A percentile compares a stretch with the other conserved stretches of the same genome.
Conservation (phyloP, 352 stramenopile species). For the Blastocystis sp. region DNA sequence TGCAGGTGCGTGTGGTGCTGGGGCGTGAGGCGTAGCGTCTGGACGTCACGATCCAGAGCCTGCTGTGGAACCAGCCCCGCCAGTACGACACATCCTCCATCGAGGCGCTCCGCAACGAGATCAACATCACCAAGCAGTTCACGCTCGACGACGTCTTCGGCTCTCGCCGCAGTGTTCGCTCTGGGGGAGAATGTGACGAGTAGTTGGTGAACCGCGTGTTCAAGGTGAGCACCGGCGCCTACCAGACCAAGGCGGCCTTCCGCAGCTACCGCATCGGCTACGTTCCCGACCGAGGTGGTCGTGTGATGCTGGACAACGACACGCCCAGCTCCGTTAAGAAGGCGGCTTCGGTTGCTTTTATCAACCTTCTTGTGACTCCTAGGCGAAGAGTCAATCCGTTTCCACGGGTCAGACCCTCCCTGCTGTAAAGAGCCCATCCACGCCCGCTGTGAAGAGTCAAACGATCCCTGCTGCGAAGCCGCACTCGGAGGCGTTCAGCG, state of each 20-base stretch:
- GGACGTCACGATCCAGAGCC: constrained; percentile 64
- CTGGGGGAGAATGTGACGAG: neutral
- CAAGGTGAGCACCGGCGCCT: constrained; percentile 27
- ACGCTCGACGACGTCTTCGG: constrained; percentile 26
- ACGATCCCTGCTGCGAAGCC: neutral
- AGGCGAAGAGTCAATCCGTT: neutral
- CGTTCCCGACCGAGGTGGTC: constrained; percentile 53
- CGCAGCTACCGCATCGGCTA: constrained; percentile 1
- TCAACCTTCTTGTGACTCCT: neutral
- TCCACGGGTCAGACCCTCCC: neutral
- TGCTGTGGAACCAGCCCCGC: constrained; percentile 31
- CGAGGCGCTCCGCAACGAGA: constrained; percentile 55
- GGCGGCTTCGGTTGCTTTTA: neutral
- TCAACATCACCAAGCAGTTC: constrained; percentile 50
- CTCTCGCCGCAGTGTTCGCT: constrained; percentile 11
- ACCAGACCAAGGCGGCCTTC: constrained; percentile 42
- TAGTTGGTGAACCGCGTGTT: constrained; percentile 61
- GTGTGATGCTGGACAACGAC: constrained; percentile 13
- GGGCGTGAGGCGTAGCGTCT: neutral
- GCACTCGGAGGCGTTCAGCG: neutral
- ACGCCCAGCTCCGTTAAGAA: neutral
- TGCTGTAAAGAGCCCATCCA: too few species aligned
- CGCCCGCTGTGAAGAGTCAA: neutral
- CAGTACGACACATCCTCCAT: constrained; percentile 39
- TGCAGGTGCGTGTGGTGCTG: neutral